Conservation (phyloP, 2,329 filamentous ascomycete species). For the Colletotrichum sansevieriae region DNA sequence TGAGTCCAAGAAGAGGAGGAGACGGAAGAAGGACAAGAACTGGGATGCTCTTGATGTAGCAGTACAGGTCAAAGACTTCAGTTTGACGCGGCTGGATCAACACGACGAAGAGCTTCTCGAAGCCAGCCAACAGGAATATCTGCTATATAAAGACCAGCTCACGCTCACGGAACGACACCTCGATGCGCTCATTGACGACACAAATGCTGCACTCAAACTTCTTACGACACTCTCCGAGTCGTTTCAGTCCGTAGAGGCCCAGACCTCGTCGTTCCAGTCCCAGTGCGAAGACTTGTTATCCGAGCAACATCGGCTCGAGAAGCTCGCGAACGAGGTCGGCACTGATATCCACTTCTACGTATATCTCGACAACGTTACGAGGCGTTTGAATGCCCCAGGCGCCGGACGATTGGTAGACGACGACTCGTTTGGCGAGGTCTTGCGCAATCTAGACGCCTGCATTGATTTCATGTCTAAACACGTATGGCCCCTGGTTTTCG, state of each 20-base stretch:
- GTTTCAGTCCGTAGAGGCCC: conserved; percentile 87
- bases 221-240: conserved; percentile 85
- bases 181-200: conserved; percentile 81
- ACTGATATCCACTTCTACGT: conserved; percentile 95
- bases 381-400: conserved; percentile 91
- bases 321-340: conserved; percentile 85
- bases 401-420: conserved; percentile 88
- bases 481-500: conserved; percentile 62
- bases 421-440: conserved; percentile 87
- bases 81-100: conserved; percentile 59
- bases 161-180: conserved; percentile 85
- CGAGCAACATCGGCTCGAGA: conserved; percentile 84
- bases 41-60: conserved; percentile 65
- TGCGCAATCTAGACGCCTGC: conserved; percentile 89
- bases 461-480: conserved; percentile 93
- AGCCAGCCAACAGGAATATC: conserved; percentile 87
- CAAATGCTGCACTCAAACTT: conserved; percentile 79
- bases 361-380: conserved; percentile 91
- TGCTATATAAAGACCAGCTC: conserved; percentile 86
- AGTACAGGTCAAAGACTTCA: conserved; percentile 43
- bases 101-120: conserved; percentile 79
- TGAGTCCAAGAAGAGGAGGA: conserved; percentile 53
- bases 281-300: conserved; percentile 90
- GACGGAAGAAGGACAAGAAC: conserved; percentile 56
- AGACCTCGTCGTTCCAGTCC: conserved; percentile 92